A percentile compares a stretch with the other conserved stretches of the same genome.
These are phyloP conservation scores for Zasmidium citrigriseum DNA, from an alignment of 2,329 filamentous ascomycete genomes.

Conservation along the genomic window DNA sequence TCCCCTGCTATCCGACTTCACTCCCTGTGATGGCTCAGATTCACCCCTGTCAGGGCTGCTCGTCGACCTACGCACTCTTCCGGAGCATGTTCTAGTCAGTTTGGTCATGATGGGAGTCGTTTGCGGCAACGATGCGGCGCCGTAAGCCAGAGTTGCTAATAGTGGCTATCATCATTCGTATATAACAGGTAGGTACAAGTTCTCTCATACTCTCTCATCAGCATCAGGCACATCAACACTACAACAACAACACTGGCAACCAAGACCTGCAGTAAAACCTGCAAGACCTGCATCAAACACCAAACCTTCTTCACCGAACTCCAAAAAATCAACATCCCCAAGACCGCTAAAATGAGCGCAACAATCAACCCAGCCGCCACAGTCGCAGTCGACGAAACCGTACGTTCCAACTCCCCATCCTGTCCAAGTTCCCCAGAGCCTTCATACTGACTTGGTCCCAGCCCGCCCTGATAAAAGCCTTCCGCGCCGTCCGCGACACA, in stretches of 20 bases:
- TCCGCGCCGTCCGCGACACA: not conserved
- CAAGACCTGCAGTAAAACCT: not conserved
- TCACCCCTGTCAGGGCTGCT: not conserved
- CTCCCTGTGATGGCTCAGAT: not conserved
- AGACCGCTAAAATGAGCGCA: not conserved
- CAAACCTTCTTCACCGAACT: not conserved
- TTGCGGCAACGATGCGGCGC: not conserved
- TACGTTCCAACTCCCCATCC: not conserved
- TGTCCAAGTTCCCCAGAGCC: not conserved
- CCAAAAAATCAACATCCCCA: not conserved
- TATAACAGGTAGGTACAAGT: not conserved
- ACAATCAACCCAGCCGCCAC: not conserved
- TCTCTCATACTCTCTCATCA: not conserved
- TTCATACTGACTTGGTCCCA: not conserved
- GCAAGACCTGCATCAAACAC: not conserved
- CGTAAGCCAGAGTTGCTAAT: not conserved
- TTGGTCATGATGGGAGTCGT: not conserved
- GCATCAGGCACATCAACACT: not conserved
- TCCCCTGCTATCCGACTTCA: not conserved
- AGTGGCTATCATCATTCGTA: not conserved
- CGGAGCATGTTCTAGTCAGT: not conserved
- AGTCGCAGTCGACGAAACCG: not conserved
- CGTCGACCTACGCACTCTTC: not conserved
- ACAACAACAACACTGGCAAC: not conserved
- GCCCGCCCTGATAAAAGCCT: not conserved